Percentiles rank a stretch among this genome's conserved stretches.
phyloP scores from a whole-genome alignment of 768 basidiomycete species.

The Tulasnella sp. region DNA sequence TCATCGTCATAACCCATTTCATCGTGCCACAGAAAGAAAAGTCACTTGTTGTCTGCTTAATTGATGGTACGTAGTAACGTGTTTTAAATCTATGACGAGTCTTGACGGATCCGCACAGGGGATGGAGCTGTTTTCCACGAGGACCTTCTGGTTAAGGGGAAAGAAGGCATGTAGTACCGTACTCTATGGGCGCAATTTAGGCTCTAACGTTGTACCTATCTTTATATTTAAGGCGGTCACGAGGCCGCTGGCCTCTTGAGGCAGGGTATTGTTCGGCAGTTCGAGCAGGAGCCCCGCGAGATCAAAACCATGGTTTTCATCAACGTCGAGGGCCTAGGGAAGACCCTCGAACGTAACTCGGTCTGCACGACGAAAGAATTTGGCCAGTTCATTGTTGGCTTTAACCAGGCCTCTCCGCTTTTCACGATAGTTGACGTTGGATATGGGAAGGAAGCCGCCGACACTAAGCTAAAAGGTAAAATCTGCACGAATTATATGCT shows the following conservation, averaged over 20 bases:
- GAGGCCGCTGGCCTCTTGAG: too few relatives aligned
- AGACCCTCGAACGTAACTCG: not conserved
- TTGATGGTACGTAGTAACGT: not conserved
- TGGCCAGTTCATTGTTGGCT: slow-evolving; percentile 56
- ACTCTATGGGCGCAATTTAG: too few relatives aligned
- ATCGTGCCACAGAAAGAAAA: not conserved
- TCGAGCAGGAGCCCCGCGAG: too few relatives aligned
- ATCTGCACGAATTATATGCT: not conserved
- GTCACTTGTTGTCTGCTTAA: slow-evolving; percentile 1
- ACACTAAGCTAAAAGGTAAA: slow-evolving; percentile 59
- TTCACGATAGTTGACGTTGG: slow-evolving; percentile 65
- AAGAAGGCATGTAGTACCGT: not conserved
- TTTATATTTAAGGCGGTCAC: not conserved
- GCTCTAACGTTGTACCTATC: too few relatives aligned
- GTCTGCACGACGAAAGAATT: slow-evolving; percentile 30
- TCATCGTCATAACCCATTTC: too few relatives aligned
- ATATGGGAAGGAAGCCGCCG: slow-evolving; percentile 59
- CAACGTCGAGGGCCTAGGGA: not conserved
- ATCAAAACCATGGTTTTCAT: too few relatives aligned
- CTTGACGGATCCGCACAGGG: not conserved
- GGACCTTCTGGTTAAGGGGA: not conserved
- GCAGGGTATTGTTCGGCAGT: too few relatives aligned
- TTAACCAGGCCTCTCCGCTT: slow-evolving; percentile 57
- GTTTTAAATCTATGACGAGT: not conserved
- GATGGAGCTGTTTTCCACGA: not conserved